Base-by-base conservation (phyloP, 305 asterid genomes). In the Solanum hybrid region DNA sequence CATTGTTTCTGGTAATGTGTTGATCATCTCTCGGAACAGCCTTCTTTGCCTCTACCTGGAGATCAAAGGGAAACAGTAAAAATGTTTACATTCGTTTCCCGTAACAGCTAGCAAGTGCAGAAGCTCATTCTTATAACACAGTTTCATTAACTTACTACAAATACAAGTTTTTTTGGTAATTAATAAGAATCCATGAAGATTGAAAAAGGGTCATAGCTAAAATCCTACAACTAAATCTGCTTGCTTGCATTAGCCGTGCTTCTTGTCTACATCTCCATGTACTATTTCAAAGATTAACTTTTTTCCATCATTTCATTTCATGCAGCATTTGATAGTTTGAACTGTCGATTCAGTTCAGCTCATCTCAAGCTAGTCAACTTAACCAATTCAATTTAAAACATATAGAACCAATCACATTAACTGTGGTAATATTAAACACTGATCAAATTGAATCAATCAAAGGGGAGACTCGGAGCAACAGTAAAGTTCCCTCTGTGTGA, bases 21-120 rank as follows among this genome's bases (percentile, higher is more conserved):
- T 95, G 96, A 86, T 94, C 98, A 10, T 95, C 98, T 86, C 98
- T 94, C 1, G 98, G 98, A 86, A 96, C 98, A 91, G 98, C 98
- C 90, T 93, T 96, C 94, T 96, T 96, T 87, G 98, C 98, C 86
- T 96, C 98, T 85, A 96, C 98, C 98, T 96, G 93, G 90, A 89
- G 20, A 82, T 86, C n/a, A 38, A 64, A 89, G 75, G 34, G 31
- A 34, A 76, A 86, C 29, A 85, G 56, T 31, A 56, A 85, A 85
- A 22, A 77, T 72, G 73, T 69, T 3, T 24, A 60, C 46, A 51
- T 26, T 75, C 24, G 10, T 81, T 27, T 16, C 26, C 26, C n/a
- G 12, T 40, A 40, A 81, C 71, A 40, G 3, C 8, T 9, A 29
- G 34, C 29, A 5, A 46, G 27, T 82, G 79, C 37, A 35, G 78